phyloP scores from a whole-genome alignment of 805 yeast species.

The Saccharomycopsis javanensis region DNA sequence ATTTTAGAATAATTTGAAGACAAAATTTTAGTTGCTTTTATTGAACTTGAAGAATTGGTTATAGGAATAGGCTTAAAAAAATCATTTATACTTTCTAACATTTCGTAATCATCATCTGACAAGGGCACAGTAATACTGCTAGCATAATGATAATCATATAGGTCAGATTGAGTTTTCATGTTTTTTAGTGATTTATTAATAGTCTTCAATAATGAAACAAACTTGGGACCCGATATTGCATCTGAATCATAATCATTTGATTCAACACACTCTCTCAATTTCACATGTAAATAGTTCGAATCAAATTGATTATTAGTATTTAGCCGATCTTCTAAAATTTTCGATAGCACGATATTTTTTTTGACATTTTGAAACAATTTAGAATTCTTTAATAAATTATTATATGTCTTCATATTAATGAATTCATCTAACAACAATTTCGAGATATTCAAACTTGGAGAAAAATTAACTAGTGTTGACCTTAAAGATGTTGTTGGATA shows the following conservation, averaged over 20 bases:
- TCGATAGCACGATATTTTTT: not conserved
- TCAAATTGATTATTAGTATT: not conserved
- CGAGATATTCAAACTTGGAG: slow-evolving; percentile 32
- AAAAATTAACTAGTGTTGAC: slow-evolving; percentile 47
- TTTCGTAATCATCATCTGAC: not conserved
- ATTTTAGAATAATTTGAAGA: not conserved
- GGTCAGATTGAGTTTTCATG: not conserved
- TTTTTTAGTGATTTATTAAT: not conserved
- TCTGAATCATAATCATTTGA: not conserved
- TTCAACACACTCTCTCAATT: slow-evolving; percentile 21
- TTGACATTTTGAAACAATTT: not conserved
- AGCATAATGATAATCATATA: slow-evolving; percentile 2
- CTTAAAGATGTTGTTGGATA: slow-evolving; percentile 62
- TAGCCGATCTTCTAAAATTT: not conserved
- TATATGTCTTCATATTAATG: slow-evolving; percentile 28
- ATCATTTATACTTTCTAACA: not conserved
- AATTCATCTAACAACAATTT: slow-evolving; percentile 39
- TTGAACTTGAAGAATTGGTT: slow-evolving; percentile 8
- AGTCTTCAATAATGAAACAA: not conserved
- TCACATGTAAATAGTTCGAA: slow-evolving; percentile 25
- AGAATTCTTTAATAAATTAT: not conserved
- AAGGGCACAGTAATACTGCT: not conserved
- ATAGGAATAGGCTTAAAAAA: slow-evolving; percentile 4
- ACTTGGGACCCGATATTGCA: not conserved
- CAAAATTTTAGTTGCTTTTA: slow-evolving; percentile 1